Percentiles rank a stretch among this genome's conserved stretches.
Conservation (phyloP, 352 stramenopile genomes). For the Aphanomyces astaci region DNA sequence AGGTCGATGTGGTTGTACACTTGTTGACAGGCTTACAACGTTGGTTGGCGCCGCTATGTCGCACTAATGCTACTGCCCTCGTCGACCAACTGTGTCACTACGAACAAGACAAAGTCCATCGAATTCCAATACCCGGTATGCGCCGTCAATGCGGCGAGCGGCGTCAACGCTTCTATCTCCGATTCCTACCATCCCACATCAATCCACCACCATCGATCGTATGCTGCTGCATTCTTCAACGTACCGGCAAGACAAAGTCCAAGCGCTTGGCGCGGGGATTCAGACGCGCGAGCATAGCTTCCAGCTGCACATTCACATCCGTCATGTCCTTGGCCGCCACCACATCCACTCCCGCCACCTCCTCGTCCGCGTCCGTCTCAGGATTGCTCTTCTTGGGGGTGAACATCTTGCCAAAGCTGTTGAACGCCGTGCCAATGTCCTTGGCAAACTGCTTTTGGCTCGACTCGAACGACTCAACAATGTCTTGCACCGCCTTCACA, state of each 20-base stretch:
- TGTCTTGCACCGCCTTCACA: constrained; percentile 21
- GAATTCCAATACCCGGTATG: constrained; percentile 21
- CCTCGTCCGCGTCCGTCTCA: not conserved
- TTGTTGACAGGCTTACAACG: no score
- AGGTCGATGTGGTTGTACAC: no score
- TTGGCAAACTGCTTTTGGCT: constrained; percentile 18
- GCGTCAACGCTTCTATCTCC: constrained; percentile 20
- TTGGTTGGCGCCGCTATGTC: no score
- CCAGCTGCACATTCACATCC: not conserved
- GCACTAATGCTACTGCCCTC: not conserved
- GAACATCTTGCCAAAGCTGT: not conserved
- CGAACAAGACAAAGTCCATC: constrained; percentile 19
- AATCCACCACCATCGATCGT: not conserved
- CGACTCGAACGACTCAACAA: constrained; percentile 19
- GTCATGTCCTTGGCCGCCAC: not conserved
- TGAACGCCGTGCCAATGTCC: constrained; percentile 7
- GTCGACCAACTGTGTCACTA: constrained; percentile 17
- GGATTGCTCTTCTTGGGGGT: no score
- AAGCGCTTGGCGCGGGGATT: constrained; percentile 11
- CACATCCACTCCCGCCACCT: not conserved
- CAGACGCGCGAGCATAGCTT: not conserved
- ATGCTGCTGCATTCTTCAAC: not conserved
- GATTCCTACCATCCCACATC: constrained; percentile 13
- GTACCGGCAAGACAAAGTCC: constrained; percentile 17
- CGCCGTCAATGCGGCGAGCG: constrained; percentile 14